These are phyloP conservation scores for Hapsidospora chrysogenum DNA, from an alignment of 495 filamentous ascomycete genomes.

Conservation along the genomic window DNA sequence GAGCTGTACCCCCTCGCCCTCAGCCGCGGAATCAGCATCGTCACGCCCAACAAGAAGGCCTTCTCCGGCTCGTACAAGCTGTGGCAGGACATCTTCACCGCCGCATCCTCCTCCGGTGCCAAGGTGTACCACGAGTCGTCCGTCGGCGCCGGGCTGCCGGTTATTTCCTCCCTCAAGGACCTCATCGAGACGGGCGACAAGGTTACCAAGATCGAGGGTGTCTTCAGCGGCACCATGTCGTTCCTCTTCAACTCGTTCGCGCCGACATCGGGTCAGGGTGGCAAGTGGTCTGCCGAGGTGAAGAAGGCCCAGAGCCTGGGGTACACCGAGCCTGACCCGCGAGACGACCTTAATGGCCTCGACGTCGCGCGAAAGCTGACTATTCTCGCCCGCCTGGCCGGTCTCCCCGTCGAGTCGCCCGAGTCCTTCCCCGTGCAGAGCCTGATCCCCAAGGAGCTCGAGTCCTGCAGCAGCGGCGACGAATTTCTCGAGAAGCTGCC, in stretches of 20 bases:
- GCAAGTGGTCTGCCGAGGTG: constrained; percentile 77
- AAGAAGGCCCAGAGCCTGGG: constrained; percentile 83
- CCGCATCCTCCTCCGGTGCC: constrained; percentile 44
- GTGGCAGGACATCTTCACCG: constrained; percentile 67
- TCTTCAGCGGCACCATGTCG: constrained; percentile 90
- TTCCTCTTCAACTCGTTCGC: constrained; percentile 95
- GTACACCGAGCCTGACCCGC: constrained; percentile 91
- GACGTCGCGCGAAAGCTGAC: constrained; percentile 96
- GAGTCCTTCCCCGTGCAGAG: constrained; percentile 83
- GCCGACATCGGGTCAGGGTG: constrained; percentile 46
- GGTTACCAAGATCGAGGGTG: constrained; percentile 78
- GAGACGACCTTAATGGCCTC: constrained; percentile 89
- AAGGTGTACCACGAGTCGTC: constrained; percentile 86
- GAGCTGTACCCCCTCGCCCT: constrained; percentile 64
- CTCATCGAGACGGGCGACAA: constrained; percentile 79
- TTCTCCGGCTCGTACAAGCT: constrained; percentile 62
- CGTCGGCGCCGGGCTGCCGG: constrained; percentile 80
- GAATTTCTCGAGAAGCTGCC: constrained; percentile 67
- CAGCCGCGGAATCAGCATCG: constrained; percentile 63
- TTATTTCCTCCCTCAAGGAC: constrained; percentile 81
- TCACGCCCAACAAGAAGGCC: constrained; percentile 96
- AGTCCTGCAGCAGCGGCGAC: constrained; percentile 51
- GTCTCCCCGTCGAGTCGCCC: constrained; percentile 57
- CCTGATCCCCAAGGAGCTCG: constrained; percentile 70
- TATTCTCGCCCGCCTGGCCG: constrained; percentile 72